Evolutionary conservation across 1,139 yeast genomes (phyloP), one percentile per base, ranked within the genome.

Genomic region (Sugiyamaella grinbergsii): DNA sequence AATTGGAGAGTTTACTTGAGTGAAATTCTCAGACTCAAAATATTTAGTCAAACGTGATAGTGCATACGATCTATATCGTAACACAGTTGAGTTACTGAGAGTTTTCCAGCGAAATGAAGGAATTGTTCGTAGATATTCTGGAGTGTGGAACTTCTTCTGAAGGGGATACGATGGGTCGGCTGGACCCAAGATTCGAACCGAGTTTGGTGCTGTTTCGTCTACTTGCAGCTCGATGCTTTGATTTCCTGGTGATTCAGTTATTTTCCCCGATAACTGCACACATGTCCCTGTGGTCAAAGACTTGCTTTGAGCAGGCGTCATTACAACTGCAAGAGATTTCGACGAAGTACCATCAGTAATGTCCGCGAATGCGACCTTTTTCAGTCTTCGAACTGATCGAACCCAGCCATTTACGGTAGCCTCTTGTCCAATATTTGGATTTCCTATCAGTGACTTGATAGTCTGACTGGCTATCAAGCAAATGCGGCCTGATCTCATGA

Each of bases 81-180:
- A 63, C 1, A 89, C 70, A 1, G 91, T 78, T 0, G 89, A 79
- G 44, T 85, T 71, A 7, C 82, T 78, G 7, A 78, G 66, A 0
- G 95, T 81, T 59, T 88, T 78, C 78, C 89, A 93, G 53, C 97
- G 77, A 44, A 87, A 73, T n/a, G 86, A 81, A 0, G 96, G 95
- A 15, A 78, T 67, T 24, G 77, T 70, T 50, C 98, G 77, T 44
- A 94, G 71, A 60, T 75, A 85, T 56, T 81, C 85, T 29, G 81
- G 69, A 0, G 87, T 70, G 54, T 83, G 90, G 32, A 73, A 73
- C 65, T 90, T 89, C 65, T 90, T 91, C 62, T 90, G 97, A 46
- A 93, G 71, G 0, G 98, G 97, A 64, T 85, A 93, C 5, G 46
- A 29, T 19, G 49, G 34, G 33, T 73, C 71, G 1, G 77, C 79